Percentiles rank a stretch among this genome's conserved stretches.
Conservation (phyloP, 2,329 filamentous ascomycete species). For the Xylariaceae sp. region DNA sequence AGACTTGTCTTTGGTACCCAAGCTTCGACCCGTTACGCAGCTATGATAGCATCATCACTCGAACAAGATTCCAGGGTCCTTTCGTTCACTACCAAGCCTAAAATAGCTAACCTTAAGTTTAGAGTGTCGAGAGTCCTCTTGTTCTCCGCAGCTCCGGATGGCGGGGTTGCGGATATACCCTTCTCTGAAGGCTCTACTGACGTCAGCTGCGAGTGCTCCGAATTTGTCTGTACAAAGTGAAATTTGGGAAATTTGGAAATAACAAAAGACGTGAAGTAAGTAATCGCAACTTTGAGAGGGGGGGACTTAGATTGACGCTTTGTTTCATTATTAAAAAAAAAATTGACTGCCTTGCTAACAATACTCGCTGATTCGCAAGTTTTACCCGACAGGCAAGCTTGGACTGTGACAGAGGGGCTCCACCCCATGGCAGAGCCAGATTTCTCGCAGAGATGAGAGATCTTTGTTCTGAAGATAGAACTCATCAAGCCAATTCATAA, state of each 20-base stretch:
- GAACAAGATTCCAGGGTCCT: background rate
- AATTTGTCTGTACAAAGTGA: background rate
- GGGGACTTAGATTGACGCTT: background rate
- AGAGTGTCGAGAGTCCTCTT: slow-evolving; percentile 4
- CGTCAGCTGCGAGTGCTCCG: slow-evolving; percentile 14
- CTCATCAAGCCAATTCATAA: too few species aligned
- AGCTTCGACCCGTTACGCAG: background rate
- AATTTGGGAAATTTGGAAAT: too few species aligned
- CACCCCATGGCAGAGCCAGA: too few species aligned
- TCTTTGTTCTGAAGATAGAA: too few species aligned
- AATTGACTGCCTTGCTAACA: too few species aligned
- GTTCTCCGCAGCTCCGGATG: background rate
- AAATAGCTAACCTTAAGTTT: background rate
- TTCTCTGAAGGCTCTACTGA: slow-evolving; percentile 6
- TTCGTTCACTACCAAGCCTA: background rate
- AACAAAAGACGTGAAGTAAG: too few species aligned
- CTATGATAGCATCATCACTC: slow-evolving; percentile 3
- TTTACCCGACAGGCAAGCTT: too few species aligned
- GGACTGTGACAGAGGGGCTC: too few species aligned
- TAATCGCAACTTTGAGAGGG: too few species aligned
- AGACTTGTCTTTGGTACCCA: background rate
- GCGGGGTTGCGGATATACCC: slow-evolving; percentile 1
- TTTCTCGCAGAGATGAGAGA: too few species aligned
- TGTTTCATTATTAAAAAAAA: too few species aligned
- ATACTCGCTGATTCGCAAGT: too few species aligned